A percentile compares a stretch with the other conserved stretches of the same genome.
phyloP scores from a whole-genome alignment of 495 filamentous ascomycete species.

The Trichocladium uniseriatum region DNA sequence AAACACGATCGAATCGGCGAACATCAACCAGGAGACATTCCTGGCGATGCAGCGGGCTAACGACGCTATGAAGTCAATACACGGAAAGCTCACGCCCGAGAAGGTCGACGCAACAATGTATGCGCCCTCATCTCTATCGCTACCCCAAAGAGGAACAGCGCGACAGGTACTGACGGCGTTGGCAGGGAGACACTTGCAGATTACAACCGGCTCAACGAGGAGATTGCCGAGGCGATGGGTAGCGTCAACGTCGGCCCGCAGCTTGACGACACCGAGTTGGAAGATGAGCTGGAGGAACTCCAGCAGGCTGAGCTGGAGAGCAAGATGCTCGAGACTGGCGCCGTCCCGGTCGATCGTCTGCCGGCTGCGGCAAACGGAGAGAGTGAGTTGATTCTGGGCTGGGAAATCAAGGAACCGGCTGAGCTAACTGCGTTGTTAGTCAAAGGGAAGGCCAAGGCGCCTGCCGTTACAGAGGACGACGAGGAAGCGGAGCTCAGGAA shows the following conservation, averaged over 20 bases:
- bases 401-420: too few relatives aligned
- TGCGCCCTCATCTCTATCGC: slow-evolving; percentile 25
- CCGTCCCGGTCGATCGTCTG: slow-evolving; percentile 58
- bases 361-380: slow-evolving; percentile 63
- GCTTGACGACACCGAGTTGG: slow-evolving; percentile 79
- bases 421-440: slow-evolving; percentile 31
- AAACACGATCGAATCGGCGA: slow-evolving; percentile 92
- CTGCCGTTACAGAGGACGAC: slow-evolving; percentile 69
- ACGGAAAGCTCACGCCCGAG: slow-evolving; percentile 79
- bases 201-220: slow-evolving; percentile 83
- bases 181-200: slow-evolving; percentile 84
- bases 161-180: slow-evolving; percentile 16
- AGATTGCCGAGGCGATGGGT: slow-evolving; percentile 80
- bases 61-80: slow-evolving; percentile 83
- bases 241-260: slow-evolving; percentile 57
- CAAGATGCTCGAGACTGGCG: slow-evolving; percentile 85
- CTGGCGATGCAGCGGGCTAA: slow-evolving; percentile 86
- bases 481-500: slow-evolving; percentile 92
- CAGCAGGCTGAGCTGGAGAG: slow-evolving; percentile 85
- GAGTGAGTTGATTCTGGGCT: slow-evolving; percentile 45
- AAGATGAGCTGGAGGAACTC: slow-evolving; percentile 64
- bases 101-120: slow-evolving; percentile 95
- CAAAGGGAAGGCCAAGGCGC: slow-evolving; percentile 50
- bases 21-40: slow-evolving; percentile 96
- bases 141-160: neutral